Conservation (phyloP, 352 stramenopile genomes). For the Globisporangium recalcitrans region DNA sequence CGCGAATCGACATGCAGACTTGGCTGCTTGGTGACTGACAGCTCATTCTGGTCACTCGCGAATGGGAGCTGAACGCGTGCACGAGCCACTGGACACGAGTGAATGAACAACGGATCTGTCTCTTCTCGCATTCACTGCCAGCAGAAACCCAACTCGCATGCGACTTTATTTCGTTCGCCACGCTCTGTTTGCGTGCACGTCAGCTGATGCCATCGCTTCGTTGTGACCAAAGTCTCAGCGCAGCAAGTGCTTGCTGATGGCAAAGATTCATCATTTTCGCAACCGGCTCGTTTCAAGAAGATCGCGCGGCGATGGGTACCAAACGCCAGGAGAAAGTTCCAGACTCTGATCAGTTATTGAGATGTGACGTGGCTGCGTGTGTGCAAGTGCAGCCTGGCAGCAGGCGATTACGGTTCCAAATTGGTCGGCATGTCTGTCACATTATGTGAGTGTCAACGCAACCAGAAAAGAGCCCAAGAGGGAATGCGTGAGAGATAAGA, state of each 20-base stretch:
- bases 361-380: not conserved
- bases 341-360: not conserved
- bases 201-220: not conserved
- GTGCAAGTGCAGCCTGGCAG: not conserved
- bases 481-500: not conserved
- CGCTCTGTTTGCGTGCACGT: not conserved
- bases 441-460: no score
- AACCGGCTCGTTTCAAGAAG: not conserved
- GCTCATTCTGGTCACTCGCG: not conserved
- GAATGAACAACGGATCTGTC: not conserved
- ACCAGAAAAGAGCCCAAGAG: not conserved
- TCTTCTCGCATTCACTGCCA: slow-evolving; percentile 1
- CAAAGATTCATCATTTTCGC: not conserved
- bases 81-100: not conserved
- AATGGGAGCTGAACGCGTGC: not conserved
- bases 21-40: not conserved
- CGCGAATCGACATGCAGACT: not conserved
- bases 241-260: not conserved
- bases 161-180: not conserved
- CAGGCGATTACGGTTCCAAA: not conserved
- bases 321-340: slow-evolving; percentile 1
- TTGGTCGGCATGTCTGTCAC: not conserved
- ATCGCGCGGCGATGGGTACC: not conserved
- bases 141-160: not conserved
- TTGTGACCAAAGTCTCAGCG: not conserved